Conservation (phyloP, 1,284 basidiomycete genomes). For the Coniophora puteana region DNA sequence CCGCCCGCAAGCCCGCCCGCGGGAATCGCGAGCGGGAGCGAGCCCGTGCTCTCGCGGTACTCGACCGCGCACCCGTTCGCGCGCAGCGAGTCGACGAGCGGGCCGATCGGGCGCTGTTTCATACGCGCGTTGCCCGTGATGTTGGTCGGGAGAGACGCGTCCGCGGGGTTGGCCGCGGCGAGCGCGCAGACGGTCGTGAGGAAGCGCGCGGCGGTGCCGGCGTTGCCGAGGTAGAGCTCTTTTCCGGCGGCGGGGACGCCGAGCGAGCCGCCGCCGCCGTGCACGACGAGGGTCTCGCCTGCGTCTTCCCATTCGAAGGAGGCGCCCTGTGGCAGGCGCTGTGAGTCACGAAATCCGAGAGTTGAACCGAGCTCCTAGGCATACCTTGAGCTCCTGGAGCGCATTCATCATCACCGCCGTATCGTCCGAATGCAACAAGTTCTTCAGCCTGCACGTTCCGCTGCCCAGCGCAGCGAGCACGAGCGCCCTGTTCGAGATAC, state of each 20-base stretch:
- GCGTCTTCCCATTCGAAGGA: slow-evolving; percentile 90
- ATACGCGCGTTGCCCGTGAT: slow-evolving; percentile 98
- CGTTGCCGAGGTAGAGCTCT: slow-evolving; percentile 95
- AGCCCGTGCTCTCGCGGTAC: slow-evolving; percentile 80
- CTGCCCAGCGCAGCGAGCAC: slow-evolving; percentile 90
- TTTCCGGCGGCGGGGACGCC: slow-evolving; percentile 74
- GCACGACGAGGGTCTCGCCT: slow-evolving; percentile 90
- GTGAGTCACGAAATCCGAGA: neutral
- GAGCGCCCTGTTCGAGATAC: slow-evolving; percentile 93
- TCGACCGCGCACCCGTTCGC: slow-evolving; percentile 80
- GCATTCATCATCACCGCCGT: slow-evolving; percentile 99
- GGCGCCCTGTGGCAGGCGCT: slow-evolving; percentile 60
- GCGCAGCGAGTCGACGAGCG: slow-evolving; percentile 89
- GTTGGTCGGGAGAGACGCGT: slow-evolving; percentile 53
- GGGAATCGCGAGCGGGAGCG: slow-evolving; percentile 85
- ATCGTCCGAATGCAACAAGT: slow-evolving; percentile 95
- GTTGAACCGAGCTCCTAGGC: slow-evolving; percentile 13
- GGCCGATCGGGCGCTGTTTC: slow-evolving; percentile 96
- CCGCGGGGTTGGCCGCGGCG: slow-evolving; percentile 48
- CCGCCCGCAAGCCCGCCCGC: slow-evolving; percentile 86
- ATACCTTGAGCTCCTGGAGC: slow-evolving; percentile 80
- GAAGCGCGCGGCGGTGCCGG: slow-evolving; percentile 97
- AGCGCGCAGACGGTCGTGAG: slow-evolving; percentile 94
- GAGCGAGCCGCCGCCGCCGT: slow-evolving; percentile 84
- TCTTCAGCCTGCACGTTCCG: slow-evolving; percentile 87